Base-by-base conservation (phyloP, 2,329 filamentous ascomycete genomes). In the Ascosphaera acerosa region DNA sequence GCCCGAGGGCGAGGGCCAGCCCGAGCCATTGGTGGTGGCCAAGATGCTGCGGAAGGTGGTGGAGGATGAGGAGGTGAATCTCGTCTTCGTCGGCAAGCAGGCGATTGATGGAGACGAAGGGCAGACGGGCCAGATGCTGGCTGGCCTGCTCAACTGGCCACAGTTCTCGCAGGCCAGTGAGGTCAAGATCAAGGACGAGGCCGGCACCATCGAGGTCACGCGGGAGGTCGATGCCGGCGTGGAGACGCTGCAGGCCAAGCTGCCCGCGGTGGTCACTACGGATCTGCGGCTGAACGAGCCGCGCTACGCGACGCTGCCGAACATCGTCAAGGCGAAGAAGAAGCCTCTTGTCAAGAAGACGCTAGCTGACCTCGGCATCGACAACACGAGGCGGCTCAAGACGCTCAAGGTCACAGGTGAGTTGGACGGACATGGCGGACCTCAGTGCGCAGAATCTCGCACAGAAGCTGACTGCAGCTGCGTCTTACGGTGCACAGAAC, bases 241-340 rank as follows among this genome's bases (percentile, higher is more conserved):
- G 22, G 87, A 94, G 64, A 92, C 82, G 38, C 59, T 97, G 33
- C 65, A 64, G 51, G 71, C 77, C 1, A 77, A 75, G 59, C 56
- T 97, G 53, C 87, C 87, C 0, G 71, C 94, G 70, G 60, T 97
- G 32, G 76, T 97, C 43, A 97, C 87, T 37, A 91, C 87, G 37
- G 87, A 97, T 59, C 53, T 97, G 57, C 61, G 87, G 32, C 59
- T 97, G 51, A 97, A 97, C 49, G 80, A 89, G 66, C 87, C 87
- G 36, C 63, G 87, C 40, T 97, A 91, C 52, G 87, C 84, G 15
- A 91, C 70, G 54, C 53, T 97, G 66, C 84, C 82, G 31, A 94
- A 94, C 51, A 94, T 97, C 41, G 97, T 97, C 87, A 97, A 94
- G 73, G 87, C 87, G 32, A 97, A 97, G 76, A 97, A 94, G 76